These are phyloP conservation scores for Warburgia ugandensis DNA, from an alignment of 164 flowering plant genomes.

Conservation along the genomic window DNA sequence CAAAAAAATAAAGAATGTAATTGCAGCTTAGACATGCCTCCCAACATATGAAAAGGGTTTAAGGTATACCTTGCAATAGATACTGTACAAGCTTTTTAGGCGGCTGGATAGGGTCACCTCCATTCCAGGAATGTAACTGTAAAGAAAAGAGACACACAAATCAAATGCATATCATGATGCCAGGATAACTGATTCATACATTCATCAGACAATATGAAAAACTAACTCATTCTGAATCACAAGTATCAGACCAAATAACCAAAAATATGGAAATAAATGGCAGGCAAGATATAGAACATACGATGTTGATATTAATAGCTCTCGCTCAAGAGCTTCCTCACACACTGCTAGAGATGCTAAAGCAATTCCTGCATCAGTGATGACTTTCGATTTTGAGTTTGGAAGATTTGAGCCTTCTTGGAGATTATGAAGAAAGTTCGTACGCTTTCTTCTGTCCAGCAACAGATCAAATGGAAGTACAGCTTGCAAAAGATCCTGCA, in stretches of 20 bases:
- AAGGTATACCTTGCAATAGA: conserved; percentile 85
- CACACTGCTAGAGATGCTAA: conserved; percentile 71
- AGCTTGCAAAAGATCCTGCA: conserved; percentile 88
- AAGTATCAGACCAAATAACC: too few relatives aligned
- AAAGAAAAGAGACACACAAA: conserved; percentile 9
- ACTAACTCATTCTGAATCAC: too few relatives aligned
- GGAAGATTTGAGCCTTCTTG: conserved; percentile 25
- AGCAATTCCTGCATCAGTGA: conserved; percentile 75
- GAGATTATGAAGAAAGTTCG: conserved; percentile 37
- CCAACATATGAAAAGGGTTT: too few relatives aligned
- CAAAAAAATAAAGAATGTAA: too few relatives aligned
- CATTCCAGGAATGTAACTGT: conserved; percentile 98
- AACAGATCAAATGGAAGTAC: conserved; percentile 86
- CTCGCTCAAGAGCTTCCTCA: conserved; percentile 88
- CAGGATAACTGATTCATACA: not conserved
- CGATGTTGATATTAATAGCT: conserved; percentile 83
- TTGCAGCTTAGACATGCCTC: too few relatives aligned
- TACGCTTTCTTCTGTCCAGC: conserved; percentile 60
- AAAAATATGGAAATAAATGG: not conserved
- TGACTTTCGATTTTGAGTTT: conserved; percentile 48
- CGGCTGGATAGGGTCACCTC: conserved; percentile 89
- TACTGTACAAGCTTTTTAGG: conserved; percentile 83
- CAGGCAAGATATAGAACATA: conserved; percentile 27
- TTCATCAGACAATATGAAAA: too few relatives aligned
- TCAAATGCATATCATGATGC: not conserved